A percentile compares a stretch with the other conserved stretches of the same genome.
Evolutionary conservation across 2,329 filamentous ascomycete genomes (phyloP).

Genomic region (Colletotrichum aenigma): DNA sequence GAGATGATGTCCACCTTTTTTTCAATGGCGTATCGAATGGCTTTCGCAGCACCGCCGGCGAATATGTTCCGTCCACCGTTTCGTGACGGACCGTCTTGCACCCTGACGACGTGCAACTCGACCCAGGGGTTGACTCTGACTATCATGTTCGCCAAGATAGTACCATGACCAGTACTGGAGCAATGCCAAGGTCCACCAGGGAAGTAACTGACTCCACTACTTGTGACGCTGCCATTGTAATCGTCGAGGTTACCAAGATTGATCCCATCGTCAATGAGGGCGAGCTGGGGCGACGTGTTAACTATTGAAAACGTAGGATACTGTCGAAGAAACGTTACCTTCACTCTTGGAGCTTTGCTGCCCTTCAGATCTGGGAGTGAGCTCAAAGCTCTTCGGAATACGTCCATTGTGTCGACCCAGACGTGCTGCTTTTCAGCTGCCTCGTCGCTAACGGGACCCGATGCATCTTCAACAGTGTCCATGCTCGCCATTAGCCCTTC

Average conservation of each 20-base stretch:
- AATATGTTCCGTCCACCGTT: not conserved
- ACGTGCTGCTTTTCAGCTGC: not conserved
- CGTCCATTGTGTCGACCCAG: not conserved
- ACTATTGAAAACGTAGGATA: fast-evolving
- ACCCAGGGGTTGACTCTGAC: not conserved
- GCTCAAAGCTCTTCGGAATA: not conserved
- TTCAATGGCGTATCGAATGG: not conserved
- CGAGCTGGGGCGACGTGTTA: fast-evolving
- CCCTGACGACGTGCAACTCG: not conserved
- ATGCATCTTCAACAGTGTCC: not conserved
- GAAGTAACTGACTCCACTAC: not conserved
- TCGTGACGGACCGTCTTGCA: not conserved
- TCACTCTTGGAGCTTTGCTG: not conserved
- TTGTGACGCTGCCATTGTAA: not conserved
- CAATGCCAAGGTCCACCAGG: not conserved
- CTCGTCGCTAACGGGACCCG: not conserved
- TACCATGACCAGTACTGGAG: not conserved
- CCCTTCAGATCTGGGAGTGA: not conserved
- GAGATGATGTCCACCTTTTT: not conserved
- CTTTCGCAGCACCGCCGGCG: not conserved
- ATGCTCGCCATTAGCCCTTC: not conserved
- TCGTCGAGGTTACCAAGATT: not conserved
- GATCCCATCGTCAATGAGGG: not conserved
- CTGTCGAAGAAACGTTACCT: not conserved
- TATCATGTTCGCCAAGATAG: not conserved